Base-by-base conservation (phyloP, 768 basidiomycete species). In the Neoboletus magnificus region DNA sequence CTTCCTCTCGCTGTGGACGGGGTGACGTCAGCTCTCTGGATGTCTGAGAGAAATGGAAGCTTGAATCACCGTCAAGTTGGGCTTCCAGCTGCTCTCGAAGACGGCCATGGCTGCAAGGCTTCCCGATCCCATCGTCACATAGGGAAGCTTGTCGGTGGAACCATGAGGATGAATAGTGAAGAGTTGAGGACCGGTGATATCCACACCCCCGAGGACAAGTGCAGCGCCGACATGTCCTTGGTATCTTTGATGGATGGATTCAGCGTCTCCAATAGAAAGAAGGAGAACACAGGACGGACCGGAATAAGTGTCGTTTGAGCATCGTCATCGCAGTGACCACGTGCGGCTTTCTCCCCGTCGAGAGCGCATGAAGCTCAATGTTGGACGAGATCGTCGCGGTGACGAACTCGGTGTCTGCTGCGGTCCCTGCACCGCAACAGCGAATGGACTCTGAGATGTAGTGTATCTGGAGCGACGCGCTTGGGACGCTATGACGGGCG, bases 311-410 rank as follows among this genome's bases (percentile, higher is more conserved):
- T 72, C 96, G 95, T 74, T 98, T 98, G 61, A 98, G 78, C 93
- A 98, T 91, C 5, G 96, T 98, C 96, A 99, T 98, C 6, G 96
- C 97, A 0, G 97, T 97, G 48, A 96, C 93, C 20, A 99, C 93
- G 56, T 87, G 82, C 5, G 96, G 93, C 72, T 91, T 93, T 55
- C 96, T 77, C 23, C 94, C 95, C 30, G 91, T 94, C 18, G 90
- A 88, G 30, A 98, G 81, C 1, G 85, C 82, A 68, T 98, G 96
- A 15, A 99, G 79, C 71, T 94, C 92, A 73, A 99, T 91, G 74
- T 97, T 97, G 39, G 92, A 94, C 2, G 92, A 92, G 68, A 99
- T 98, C 68, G 94, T 82, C 15, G 92, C 93, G 45, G 97, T 98
- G 33, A 86, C 87, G 66, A 93, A 94, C 71, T 96, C 93, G 0